Evolutionary conservation across 345 rosid genomes (phyloP).

Genomic region (Citrus trifoliata): DNA sequence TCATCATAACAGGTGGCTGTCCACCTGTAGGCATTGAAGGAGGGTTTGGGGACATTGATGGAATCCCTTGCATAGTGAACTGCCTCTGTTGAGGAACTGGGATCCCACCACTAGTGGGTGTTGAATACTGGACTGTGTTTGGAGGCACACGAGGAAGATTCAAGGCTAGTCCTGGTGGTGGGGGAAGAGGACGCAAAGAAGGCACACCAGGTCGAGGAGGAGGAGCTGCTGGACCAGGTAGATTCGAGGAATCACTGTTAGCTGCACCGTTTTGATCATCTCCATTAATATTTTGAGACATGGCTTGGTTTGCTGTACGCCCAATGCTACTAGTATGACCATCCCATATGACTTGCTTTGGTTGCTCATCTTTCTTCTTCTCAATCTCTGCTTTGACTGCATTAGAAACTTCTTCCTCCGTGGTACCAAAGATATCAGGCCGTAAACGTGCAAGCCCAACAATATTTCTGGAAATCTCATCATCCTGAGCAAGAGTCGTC

Average conservation of each 20-base stretch:
- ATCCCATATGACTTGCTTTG: conserved; percentile 73
- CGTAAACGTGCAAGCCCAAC: conserved; percentile 58
- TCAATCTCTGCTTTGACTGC: conserved; percentile 69
- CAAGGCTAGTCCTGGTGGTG: conserved; percentile 56
- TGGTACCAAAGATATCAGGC: conserved; percentile 66
- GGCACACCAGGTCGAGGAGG: conserved; percentile 55
- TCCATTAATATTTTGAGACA: conserved; percentile 41
- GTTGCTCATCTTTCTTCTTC: conserved; percentile 65
- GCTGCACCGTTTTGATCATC: conserved; percentile 41
- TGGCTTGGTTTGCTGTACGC: conserved; percentile 61
- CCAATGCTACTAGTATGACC: conserved; percentile 69
- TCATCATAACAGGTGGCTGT: conserved; percentile 38
- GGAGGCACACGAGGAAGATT: conserved; percentile 55
- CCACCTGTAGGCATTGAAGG: conserved; percentile 44
- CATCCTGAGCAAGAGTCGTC: conserved; percentile 66
- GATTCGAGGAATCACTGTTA: conserved; percentile 27
- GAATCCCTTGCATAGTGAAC: conserved; percentile 39
- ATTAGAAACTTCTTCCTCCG: conserved; percentile 69
- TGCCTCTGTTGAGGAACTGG: conserved; percentile 52
- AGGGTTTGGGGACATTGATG: conserved; percentile 38
- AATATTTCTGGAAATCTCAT: conserved; percentile 64
- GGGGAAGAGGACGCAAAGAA: conserved; percentile 52
- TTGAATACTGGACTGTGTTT: conserved; percentile 36
- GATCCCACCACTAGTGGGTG: conserved; percentile 26
- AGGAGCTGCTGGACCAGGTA: conserved; percentile 62